These are phyloP conservation scores for Thinopyrum elongatum DNA, from an alignment of 176 grass and related monocot species.

Conservation along the genomic window DNA sequence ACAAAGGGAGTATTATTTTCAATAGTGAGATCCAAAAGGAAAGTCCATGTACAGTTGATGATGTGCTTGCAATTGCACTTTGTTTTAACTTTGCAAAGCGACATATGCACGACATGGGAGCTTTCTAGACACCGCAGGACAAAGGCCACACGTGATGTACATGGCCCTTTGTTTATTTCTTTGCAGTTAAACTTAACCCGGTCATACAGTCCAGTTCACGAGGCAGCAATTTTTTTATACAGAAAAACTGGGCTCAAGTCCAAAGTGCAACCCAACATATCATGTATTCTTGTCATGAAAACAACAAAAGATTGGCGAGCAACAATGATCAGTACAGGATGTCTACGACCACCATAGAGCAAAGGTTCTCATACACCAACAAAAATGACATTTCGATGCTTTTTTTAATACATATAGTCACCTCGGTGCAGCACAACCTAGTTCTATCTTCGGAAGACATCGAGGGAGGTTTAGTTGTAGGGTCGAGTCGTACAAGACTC, in stretches of 20 bases:
- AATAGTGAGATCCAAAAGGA: background rate
- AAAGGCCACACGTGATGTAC: background rate
- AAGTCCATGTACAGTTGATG: conserved; percentile 11
- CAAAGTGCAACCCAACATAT: background rate
- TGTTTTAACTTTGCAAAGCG: background rate
- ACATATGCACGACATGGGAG: background rate
- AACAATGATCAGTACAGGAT: background rate
- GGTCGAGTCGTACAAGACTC: no score
- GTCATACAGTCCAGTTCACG: background rate
- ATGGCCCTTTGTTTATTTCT: background rate
- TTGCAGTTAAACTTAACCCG: background rate
- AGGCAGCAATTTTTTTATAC: no score
- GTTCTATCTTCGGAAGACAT: no score
- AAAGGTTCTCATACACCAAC: no score
- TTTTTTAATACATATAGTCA: no score
- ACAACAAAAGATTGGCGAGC: no score
- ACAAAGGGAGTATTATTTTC: no score
- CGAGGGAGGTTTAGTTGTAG: no score
- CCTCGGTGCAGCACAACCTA: no score
- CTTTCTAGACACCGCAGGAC: background rate
- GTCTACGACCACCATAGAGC: no score
- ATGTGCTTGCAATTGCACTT: conserved; percentile 7
- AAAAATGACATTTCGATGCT: no score
- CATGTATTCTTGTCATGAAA: background rate
- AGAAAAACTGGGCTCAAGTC: background rate